A percentile compares a stretch with the other conserved stretches of the same genome.
phyloP scores from a whole-genome alignment of 140 eudicot species.

The Anethum foeniculum region DNA sequence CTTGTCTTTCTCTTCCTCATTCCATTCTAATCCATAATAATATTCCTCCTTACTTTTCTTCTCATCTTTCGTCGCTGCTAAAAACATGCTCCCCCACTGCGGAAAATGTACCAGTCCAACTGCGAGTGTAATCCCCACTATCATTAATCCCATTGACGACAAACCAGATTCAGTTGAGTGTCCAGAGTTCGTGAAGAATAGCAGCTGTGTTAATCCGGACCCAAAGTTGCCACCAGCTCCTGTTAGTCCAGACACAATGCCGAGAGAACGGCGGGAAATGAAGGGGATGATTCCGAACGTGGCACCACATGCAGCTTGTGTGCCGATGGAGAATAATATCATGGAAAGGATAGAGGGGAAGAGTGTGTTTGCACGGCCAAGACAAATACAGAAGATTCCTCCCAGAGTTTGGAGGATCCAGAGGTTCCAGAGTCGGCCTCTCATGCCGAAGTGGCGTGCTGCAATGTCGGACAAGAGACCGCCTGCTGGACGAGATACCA shows the following conservation, averaged over 20 bases:
- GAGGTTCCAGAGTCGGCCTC: slow-evolving; percentile 31
- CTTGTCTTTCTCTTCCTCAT: slow-evolving; percentile 27
- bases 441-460: slow-evolving; percentile 20
- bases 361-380: slow-evolving; percentile 21
- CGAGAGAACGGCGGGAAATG: slow-evolving; percentile 30
- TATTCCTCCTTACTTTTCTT: slow-evolving; percentile 20
- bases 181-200: slow-evolving; percentile 11
- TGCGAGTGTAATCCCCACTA: slow-evolving; percentile 20
- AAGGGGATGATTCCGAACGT: slow-evolving; percentile 30
- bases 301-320: slow-evolving; percentile 28
- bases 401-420: slow-evolving; percentile 29
- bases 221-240: slow-evolving; percentile 31
- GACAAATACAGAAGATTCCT: slow-evolving; percentile 28
- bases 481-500: slow-evolving; percentile 25
- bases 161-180: slow-evolving; percentile 10
- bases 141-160: slow-evolving; percentile 17
- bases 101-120: slow-evolving; percentile 30
- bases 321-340: slow-evolving; percentile 28
- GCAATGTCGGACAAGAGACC: slow-evolving; percentile 23
- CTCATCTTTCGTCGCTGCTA: slow-evolving; percentile 16
- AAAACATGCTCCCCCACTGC: slow-evolving; percentile 41
- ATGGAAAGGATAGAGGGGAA: slow-evolving; percentile 15
- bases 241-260: slow-evolving; percentile 29
- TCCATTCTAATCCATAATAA: slow-evolving; percentile 27
- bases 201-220: slow-evolving; percentile 18